phyloP scores from a whole-genome alignment of 345 rosid genomes.

The Citrus sinensis region DVS_A1.0 CM039164.1:179501-180000 shows the following conservation, averaged over 20 bases:
- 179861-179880: constrained; percentile 81
- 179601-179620: constrained; percentile 19
- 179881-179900: constrained; percentile 16
- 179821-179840: constrained; percentile 94
- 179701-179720: background rate
- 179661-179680: constrained; percentile 87
- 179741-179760: background rate
- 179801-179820: constrained; percentile 77
- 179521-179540: constrained; percentile 72
- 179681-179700: constrained; percentile 86
- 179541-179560: constrained; percentile 80
- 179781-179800: constrained; percentile 69
- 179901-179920: background rate
- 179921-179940: background rate
- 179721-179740: background rate
- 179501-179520: constrained; percentile 92
- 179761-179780: constrained; percentile 37
- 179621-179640: constrained; percentile 34
- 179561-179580: constrained; percentile 85
- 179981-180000: background rate
- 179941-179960: background rate
- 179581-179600: constrained; percentile 48
- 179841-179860: constrained; percentile 92
- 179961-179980: background rate
- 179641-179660: constrained; percentile 68